Evolutionary conservation across 176 grass and related monocot species (phyloP).

Genomic region (Triticum timopheevii): DNA sequence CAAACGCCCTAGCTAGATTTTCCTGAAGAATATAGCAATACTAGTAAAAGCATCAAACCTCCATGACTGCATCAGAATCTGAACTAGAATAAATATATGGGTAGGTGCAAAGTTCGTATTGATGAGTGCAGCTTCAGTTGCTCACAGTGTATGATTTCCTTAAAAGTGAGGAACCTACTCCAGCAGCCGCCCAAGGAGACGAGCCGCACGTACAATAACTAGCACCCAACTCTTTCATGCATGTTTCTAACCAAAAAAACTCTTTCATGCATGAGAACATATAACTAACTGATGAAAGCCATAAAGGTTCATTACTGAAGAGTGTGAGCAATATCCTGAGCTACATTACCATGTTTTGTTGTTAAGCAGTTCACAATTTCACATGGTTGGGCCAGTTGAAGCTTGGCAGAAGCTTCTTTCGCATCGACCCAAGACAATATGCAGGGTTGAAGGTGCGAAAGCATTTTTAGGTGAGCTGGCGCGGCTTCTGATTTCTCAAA

Average conservation of each 20-base stretch:
- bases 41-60: not conserved
- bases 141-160: not conserved
- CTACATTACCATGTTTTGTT: not conserved
- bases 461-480: not conserved
- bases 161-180: not conserved
- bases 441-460: not conserved
- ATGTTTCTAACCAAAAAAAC: not conserved
- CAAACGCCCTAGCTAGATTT: not conserved
- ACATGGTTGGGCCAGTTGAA: not conserved
- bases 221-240: conserved; percentile 3
- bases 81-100: not conserved
- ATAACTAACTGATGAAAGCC: not conserved
- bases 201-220: not conserved
- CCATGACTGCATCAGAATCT: not conserved
- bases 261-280: not conserved
- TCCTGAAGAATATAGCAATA: not conserved
- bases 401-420: not conserved
- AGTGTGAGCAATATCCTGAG: not conserved
- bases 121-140: not conserved
- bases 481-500: not conserved
- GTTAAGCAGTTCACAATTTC: not conserved
- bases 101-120: not conserved
- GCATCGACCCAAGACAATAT: not conserved
- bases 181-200: not conserved
- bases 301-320: not conserved